Evolutionary conservation across 257 asterid genomes (phyloP), one percentile per base, ranked within the genome.

Genomic region (Henckelia pumila): DNA sequence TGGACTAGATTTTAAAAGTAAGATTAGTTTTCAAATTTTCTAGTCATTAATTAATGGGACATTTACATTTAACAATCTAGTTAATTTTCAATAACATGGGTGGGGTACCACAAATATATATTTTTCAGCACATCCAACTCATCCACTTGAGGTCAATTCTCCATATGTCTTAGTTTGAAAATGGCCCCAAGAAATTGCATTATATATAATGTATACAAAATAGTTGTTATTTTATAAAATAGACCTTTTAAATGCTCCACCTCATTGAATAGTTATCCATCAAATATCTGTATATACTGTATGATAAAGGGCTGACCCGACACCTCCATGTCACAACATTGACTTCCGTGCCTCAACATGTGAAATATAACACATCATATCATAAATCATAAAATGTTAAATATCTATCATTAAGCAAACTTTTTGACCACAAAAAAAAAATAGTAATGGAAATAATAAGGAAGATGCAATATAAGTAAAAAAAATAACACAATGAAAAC

Each of bases 321-420:
- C 64, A 16, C 22, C 63, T 55, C 64, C 64, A 64, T 50, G 59
- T 62, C 69, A 63, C 69, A 67, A 62, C 37, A 63, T 68, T 64
- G 29, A 68, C 63, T 60, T 55, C 8, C 47, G 53, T 63, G 50
- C 47, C 64, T 16, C 52, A 19, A 63, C 20, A 64, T 32, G 64
- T 68, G 30, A 32, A 52, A 61, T n/a, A 69, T 37, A 33, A 61
- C 59, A 78, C 40, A 60, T 14, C 4, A 62, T 44, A 44, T 13
- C n/a, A 44, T 3, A 44, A 44, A 44, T 13, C n/a, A 44, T 3
- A 44, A 44, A 44, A 44, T 44, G 13, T 44, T 44, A 14, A 13
- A 14, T 44, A 14, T 4, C 11, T 13, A 14, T 14, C 19, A 44
- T 44, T 44, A 1, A 13, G 0, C 19, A 37, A 44, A 44, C 19